These are phyloP conservation scores for Metschnikowia arizonensis DNA, from an alignment of 805 yeast species.

Conservation along the genomic window DNA sequence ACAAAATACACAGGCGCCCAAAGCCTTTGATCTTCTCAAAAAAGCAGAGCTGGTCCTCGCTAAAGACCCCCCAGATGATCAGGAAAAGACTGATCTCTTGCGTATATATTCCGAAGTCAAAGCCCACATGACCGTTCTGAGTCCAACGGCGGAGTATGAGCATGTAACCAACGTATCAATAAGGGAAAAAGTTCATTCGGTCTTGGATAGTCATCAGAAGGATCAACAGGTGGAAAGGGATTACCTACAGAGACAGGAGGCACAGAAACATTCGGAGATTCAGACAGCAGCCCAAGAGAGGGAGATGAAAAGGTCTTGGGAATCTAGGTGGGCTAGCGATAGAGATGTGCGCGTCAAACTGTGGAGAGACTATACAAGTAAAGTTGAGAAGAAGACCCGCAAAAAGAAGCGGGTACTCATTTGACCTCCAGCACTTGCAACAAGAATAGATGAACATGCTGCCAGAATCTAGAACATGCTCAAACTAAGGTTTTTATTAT, in stretches of 20 bases:
- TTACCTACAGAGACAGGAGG: slow-evolving; percentile 28
- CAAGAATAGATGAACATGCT: too few species aligned
- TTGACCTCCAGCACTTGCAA: too few species aligned
- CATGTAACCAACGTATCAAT: slow-evolving; percentile 28
- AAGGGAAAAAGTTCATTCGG: slow-evolving; percentile 40
- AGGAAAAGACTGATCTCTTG: slow-evolving; percentile 18
- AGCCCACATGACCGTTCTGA: slow-evolving; percentile 3
- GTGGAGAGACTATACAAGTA: slow-evolving; percentile 53
- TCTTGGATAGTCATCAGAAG: slow-evolving; percentile 37
- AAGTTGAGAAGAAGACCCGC: slow-evolving; percentile 44
- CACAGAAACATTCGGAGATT: slow-evolving; percentile 21
- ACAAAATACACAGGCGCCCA: slow-evolving; percentile 51
- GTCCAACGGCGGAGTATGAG: slow-evolving; percentile 4
- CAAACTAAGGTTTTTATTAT: background rate
- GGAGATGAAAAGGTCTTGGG: slow-evolving; percentile 28
- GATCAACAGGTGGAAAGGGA: slow-evolving; percentile 26
- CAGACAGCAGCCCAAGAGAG: slow-evolving; percentile 35
- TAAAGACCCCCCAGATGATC: slow-evolving; percentile 11
- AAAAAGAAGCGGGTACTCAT: slow-evolving; percentile 35
- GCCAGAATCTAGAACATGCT: too few species aligned
- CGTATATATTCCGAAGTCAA: slow-evolving; percentile 28
- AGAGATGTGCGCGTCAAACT: slow-evolving; percentile 53
- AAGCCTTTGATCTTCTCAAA: slow-evolving; percentile 58
- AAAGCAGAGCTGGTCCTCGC: slow-evolving; percentile 44
- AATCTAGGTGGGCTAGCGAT: slow-evolving; percentile 56